Conservation (phyloP, 78 protist genomes). For the Paratrimastix pyriformis region DNA sequence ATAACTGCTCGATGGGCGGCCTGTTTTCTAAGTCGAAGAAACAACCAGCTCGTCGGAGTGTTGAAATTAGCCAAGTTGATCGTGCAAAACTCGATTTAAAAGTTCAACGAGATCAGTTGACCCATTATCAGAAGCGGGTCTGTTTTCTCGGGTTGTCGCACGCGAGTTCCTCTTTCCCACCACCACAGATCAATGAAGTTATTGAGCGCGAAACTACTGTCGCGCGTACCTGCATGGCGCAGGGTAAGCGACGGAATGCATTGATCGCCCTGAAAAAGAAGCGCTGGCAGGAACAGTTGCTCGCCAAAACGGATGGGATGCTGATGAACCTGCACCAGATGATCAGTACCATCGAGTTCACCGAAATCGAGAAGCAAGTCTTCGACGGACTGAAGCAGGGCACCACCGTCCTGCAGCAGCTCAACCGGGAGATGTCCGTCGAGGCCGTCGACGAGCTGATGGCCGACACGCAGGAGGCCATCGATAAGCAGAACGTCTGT, state of each 20-base stretch:
- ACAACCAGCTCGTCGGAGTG: too few species aligned
- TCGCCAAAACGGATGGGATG: neutral
- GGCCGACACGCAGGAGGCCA: slow-evolving; percentile 1
- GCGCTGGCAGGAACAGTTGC: slow-evolving; percentile 4
- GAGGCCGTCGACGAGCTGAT: slow-evolving; percentile 17
- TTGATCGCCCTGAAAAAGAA: neutral
- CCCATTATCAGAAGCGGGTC: neutral
- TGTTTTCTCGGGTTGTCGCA: too few species aligned
- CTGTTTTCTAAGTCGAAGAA: too few species aligned
- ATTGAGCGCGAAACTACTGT: neutral
- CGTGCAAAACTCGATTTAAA: slow-evolving; percentile 7
- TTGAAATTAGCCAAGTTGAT: neutral
- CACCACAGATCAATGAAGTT: neutral
- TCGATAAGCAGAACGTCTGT: neutral
- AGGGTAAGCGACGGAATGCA: neutral
- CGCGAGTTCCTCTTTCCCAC: neutral
- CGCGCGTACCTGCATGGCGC: neutral
- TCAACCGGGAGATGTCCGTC: slow-evolving; percentile 13
- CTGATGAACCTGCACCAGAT: slow-evolving; percentile 20
- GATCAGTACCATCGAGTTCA: neutral
- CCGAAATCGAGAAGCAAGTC: neutral
- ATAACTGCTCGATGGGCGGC: too few species aligned
- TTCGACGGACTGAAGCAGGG: slow-evolving; percentile 3
- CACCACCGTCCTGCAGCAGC: neutral
- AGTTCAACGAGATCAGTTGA: slow-evolving; percentile 14